Base-by-base conservation (phyloP, 1,284 basidiomycete genomes). In the Trametes sp. region DNA sequence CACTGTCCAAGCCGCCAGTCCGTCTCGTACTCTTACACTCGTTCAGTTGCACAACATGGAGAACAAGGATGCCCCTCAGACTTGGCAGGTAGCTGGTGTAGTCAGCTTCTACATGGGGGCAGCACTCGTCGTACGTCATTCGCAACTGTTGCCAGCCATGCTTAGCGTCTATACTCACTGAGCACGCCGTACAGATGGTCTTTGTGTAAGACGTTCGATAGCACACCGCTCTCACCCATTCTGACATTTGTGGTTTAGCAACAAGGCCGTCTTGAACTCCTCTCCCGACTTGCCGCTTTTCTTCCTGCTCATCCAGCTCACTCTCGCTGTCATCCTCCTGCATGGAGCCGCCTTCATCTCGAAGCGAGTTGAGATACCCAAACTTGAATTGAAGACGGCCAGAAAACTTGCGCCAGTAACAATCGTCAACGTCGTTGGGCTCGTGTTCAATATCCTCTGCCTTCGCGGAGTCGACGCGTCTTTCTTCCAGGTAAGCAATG, bases 401-500 rank as follows among this genome's bases (percentile, higher is more conserved):
- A 85, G 82, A 69, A 87, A 88, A 65, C 80, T 90, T 4, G 67
- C 82, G 3, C 88, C 88, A 1, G 87, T 91, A 9, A 84, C 90
- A 0, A 72, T 82, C 3, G 86, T 90, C 44, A 90, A 90, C 70
- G 85, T 91, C 33, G 78, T 88, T 29, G 90, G 90, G 9, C 81
- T 93, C 9, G 84, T 90, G 11, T 92, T 92, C 81, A 92, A 93
- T 69, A 91, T 88, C 0, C 81, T 92, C 16, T 92, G 90, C 71
- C 78, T 93, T 57, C 82, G 89, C 44, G 87, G 85, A 61, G 90
- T 93, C 35, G 90, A 92, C 62, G 89, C 90, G 0, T 88, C 88
- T 0, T 92, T 89, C 75, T 92, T 91, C 76, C 89, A 91, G 81
- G 88, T 87, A 45, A 14, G 48, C 14, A 13, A 19, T 41, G n/a